Evolutionary conservation across 2,329 filamentous ascomycete genomes (phyloP), one percentile per base, ranked within the genome.

Genomic region (Paracamarosporium sp.): DNA sequence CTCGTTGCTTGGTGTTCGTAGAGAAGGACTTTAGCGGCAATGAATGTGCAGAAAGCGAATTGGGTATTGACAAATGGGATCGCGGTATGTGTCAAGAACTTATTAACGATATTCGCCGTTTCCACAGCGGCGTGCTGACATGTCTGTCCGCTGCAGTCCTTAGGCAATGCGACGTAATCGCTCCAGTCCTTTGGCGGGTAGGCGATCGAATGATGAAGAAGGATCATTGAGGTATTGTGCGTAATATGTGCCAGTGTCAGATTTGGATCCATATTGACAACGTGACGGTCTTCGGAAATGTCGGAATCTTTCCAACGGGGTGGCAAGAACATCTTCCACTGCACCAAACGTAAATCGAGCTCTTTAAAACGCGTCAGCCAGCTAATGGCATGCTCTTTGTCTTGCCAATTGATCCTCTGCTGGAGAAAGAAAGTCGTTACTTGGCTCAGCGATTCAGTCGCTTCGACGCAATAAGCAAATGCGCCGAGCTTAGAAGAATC

Each of bases 341-440:
- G 69, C 0, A 74, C 72, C 2, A 74, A 62, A 9, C 72, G 62
- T n/a, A 74, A 48, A 25, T 74, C 72, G 3, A 74, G 61, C 55
- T 74, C 71, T 50, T 74, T 74, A 46, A 74, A 74, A 2, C 72
- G 68, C 4, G 71, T 73, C 33, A 74, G 41, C 72, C 72, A 74
- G 50, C 60, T 72, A 35, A 74, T 60, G 15, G 72, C 71, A 60
- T 74, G 71, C 31, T 74, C 71, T 44, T 73, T 73, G 20, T 74
- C 71, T 28, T 72, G 69, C 63, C 71, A 73, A 17, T 73, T 74
- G 40, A 74, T 73, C 5, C 62, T 59, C 46, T 74, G 72, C 48
- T 73, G 71, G 0, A 74, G 57, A 41, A 74, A 74, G 50, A 74
- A 74, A 7, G 71, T 73, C 0, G 72, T 74, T 5, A 74, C 71